Base-by-base conservation (phyloP, 1,284 basidiomycete genomes). In the Trametes pubescens region DNA sequence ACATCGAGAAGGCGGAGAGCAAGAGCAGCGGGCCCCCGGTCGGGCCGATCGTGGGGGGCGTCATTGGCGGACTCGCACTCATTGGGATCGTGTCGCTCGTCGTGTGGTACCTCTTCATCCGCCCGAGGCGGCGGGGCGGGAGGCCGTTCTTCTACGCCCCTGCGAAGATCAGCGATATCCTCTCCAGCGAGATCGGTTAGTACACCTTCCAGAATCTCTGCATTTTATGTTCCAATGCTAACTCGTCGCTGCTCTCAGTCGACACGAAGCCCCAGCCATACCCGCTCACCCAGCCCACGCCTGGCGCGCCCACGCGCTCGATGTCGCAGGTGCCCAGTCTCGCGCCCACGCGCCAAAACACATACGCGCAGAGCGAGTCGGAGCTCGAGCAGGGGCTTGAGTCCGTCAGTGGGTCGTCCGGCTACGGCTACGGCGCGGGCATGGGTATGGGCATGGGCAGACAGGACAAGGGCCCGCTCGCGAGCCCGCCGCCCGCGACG, bases 391-490 rank as follows among this genome's bases (percentile, higher is more conserved):
- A 49, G 4, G 49, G 49, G 29, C 32, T 32, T 14, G 47, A 48
- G 47, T 48, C 47, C 26, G 49, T 35, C 49, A 18, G 13, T 4
- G 29, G 24, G 10, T 13, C 21, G 8, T 32, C 49, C 8, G 47
- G 47, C 24, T 48, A 48, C 29, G 49, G 49, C n/a, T 51, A 51
- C 49, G 49, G 49, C 32, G 49, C 29, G 26, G 48, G 48, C 48
- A 49, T 51, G 49, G 48, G 48, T 29, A 51, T 51, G 48, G 24
- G 3, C 8, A 10, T 2, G 29, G 32, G 62, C 54, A 69, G 66
- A 55, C 60, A 62, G 4, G 67, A 65, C 38, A 18, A 54, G 0
- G 65, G 59, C n/a, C 32, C 64, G 40, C 62, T 65, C 14, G 61
- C 67, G 1, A 52, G 64, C 2, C 58, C 60, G 4, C 53, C 26